Conservation (phyloP, 371 early-diverging fungal species). For the Mycotypha africana region DNA sequence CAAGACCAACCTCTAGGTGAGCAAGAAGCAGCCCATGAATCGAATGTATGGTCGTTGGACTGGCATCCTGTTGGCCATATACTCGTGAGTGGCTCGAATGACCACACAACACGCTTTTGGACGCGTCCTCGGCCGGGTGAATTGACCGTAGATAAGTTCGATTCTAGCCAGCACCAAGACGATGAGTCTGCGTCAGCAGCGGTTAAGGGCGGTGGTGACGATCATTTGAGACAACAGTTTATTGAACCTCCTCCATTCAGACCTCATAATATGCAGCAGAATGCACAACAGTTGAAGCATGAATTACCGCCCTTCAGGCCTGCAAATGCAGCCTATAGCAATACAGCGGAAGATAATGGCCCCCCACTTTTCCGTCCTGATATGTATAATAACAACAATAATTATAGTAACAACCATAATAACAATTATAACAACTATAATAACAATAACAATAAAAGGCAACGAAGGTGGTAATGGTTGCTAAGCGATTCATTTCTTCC, state of each 20-base stretch:
- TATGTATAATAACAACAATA: conserved; percentile 3
- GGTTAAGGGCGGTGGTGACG: conserved; percentile 23
- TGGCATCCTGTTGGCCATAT: conserved; percentile 99
- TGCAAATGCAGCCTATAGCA: conserved; percentile 5
- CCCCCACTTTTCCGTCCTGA: conserved; percentile 32
- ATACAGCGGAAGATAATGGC: conserved; percentile 9
- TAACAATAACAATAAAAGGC: conserved; percentile 9
- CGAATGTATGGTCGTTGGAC: conserved; percentile 97
- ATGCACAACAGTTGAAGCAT: conserved; percentile 22
- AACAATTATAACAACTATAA: neutral
- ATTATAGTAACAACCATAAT: conserved; percentile 8
- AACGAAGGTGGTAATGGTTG: conserved; percentile 7
- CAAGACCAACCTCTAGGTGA: conserved; percentile 62
- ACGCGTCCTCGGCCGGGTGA: conserved; percentile 94
- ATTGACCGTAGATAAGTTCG: conserved; percentile 50
- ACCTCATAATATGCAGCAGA: conserved; percentile 24
- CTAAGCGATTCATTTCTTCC: too few species aligned
- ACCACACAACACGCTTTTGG: conserved; percentile 99
- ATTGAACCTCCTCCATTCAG: conserved; percentile 42
- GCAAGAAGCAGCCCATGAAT: conserved; percentile 91
- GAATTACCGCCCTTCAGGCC: conserved; percentile 40
- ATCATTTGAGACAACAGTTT: conserved; percentile 29
- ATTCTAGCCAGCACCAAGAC: conserved; percentile 49
- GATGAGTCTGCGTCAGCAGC: conserved; percentile 42
- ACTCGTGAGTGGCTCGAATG: conserved; percentile 96